Base-by-base conservation (phyloP, 2,329 filamentous ascomycete species). In the Phialophora expanda region DNA sequence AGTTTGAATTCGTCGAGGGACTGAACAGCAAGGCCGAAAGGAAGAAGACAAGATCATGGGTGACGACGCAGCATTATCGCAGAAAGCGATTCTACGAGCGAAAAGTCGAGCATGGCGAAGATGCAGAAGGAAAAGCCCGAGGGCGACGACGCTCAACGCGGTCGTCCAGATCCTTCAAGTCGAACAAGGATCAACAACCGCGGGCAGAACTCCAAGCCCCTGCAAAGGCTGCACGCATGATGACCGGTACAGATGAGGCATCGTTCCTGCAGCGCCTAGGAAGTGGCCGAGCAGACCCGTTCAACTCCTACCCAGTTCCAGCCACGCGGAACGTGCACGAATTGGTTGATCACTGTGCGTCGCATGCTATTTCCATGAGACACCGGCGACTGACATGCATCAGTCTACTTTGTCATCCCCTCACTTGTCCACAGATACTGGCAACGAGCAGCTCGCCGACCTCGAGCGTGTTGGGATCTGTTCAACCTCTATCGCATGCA, bases 331-430 rank as follows among this genome's bases (percentile, higher is more conserved):
- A 66, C 56, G 61, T 66, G 17, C 65, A 66, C 48, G 65, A 63
- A 46, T 51, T 66, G n/a, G 65, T 66, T n/a, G 65, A 67, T 54
- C 65, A 67, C 38, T 67, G 62, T 65, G 28, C 22, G 56, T 56
- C 9, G 12, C n/a, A 9, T 51, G 2, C 6, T 11, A 8, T 38
- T 24, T 24, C 30, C 17, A 17, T 11, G 6, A 28, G 4, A 38
- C 22, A 46, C 30, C 34, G 6, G 24, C 30, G 34, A n/a, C n/a
- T 54, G 12, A 65, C 17, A 9, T 32, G 34, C 14, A 9, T 11
- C 38, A 65, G 62, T 60, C 51, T 64, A 60, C 38, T 67, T 67
- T 46, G 61, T 67, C 17, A 67, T 66, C 14, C 65, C 65, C 11
- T 66, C 65, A 11, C 60, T 66, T 14, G 61, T 64, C 26, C 61